These are phyloP conservation scores for Saccharum hybrid DNA, from an alignment of 202 grass and related monocot genomes.

Conservation along the genomic window DNA sequence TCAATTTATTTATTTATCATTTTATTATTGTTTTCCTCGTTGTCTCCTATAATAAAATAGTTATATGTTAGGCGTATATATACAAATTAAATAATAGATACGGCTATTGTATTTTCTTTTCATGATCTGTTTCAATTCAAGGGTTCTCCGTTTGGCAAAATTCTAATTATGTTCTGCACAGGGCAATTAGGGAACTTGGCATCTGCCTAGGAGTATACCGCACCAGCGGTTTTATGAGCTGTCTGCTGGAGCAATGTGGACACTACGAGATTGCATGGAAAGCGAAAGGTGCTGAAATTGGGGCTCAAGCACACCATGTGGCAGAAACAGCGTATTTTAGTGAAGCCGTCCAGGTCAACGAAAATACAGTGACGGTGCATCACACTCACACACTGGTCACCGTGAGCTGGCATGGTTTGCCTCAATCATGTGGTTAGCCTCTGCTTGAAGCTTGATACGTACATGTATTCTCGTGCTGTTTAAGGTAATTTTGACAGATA, in stretches of 20 bases:
- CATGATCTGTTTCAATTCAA: too few relatives aligned
- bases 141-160: not conserved
- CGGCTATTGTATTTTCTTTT: too few relatives aligned
- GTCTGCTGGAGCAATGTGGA: constrained; percentile 10
- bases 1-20: too few relatives aligned
- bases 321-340: not conserved
- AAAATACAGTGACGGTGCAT: constrained; percentile 32
- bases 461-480: not conserved
- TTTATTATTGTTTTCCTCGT: too few relatives aligned
- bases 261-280: constrained; percentile 35
- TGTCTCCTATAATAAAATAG: too few relatives aligned
- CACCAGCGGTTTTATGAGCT: not conserved
- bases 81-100: too few relatives aligned
- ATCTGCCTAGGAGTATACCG: not conserved
- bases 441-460: not conserved
- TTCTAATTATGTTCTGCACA: not conserved
- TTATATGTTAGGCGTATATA: too few relatives aligned
- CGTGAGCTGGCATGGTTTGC: constrained; percentile 17
- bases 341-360: constrained; percentile 13
- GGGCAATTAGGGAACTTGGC: not conserved
- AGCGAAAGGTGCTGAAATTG: constrained; percentile 32
- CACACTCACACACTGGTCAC: not conserved
- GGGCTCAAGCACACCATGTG: constrained; percentile 1
- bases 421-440: not conserved
- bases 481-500: not conserved